Percentiles rank a stretch among this genome's conserved stretches.
Conservation (phyloP, 2,329 filamentous ascomycete genomes). For the Cladosporium sp. region DNA sequence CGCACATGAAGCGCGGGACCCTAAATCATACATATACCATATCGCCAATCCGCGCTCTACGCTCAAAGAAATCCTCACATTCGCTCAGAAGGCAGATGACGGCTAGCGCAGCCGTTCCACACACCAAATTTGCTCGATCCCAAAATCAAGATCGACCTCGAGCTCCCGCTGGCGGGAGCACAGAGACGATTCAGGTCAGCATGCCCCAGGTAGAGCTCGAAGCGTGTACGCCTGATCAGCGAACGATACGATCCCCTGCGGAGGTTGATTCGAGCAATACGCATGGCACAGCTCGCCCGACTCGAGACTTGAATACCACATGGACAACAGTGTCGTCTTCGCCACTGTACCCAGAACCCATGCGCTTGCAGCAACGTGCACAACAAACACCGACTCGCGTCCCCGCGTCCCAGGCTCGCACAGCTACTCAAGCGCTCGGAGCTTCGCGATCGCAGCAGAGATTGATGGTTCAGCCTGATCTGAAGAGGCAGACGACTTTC, state of each 20-base stretch:
- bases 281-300: neutral
- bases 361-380: neutral
- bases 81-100: constrained; percentile 36
- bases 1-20: constrained; percentile 38
- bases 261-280: constrained; percentile 12
- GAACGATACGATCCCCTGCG: constrained; percentile 2
- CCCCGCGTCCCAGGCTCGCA: constrained; percentile 14
- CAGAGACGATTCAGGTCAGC: constrained; percentile 48
- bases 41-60: constrained; percentile 36
- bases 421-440: constrained; percentile 23
- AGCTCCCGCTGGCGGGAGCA: constrained; percentile 33
- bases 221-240: constrained; percentile 26
- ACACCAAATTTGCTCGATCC: neutral
- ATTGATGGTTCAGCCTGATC: constrained; percentile 4
- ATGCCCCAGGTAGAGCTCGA: constrained; percentile 26
- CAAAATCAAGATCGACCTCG: constrained; percentile 18
- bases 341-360: constrained; percentile 8
- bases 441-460: constrained; percentile 24
- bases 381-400: constrained; percentile 15
- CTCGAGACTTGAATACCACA: neutral
- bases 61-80: constrained; percentile 36
- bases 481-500: constrained; percentile 40
- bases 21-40: constrained; percentile 35
- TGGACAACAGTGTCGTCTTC: constrained; percentile 18
- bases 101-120: constrained; percentile 23